Base-by-base conservation (phyloP, 805 yeast genomes). In the Lachancea lanzarotensis region DNA sequence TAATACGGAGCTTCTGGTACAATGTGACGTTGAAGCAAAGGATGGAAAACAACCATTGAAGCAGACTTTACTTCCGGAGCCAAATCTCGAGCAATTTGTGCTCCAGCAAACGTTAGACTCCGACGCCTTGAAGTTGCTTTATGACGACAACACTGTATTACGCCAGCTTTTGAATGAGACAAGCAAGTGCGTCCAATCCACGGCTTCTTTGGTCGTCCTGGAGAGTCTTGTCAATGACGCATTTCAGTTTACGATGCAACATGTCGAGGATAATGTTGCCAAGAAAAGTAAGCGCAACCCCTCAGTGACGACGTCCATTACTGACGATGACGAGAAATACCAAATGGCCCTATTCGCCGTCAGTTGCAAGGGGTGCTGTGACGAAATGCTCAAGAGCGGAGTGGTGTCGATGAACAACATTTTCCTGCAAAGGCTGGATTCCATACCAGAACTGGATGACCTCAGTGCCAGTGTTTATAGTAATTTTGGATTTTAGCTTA, bases 391-490 rank as follows among this genome's bases (percentile, higher is more conserved):
- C 40, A 52, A 53, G 32, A 54, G 54, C 22, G 57, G 57, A n/a
- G 47, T 52, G 3, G 57, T 52, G 6, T 55, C 59, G 7, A 47
- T 48, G 49, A 53, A 53, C 33, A 61, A 60, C 44, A 49, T 51
- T 30, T 54, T 45, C 33, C 34, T 60, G 26, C 47, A 54, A 36
- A 46, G 55, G 16, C 43, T 62, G 12, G 61, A 62, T 38, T 36
- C 57, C 9, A 49, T 59, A 2, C 48, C 51, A 3, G 88, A 81
- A 51, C 72, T 90, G 46, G 95, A 86, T 52, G 96, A 88, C 48
- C 74, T 90, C 53, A 82, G 95, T 66, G 97, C 97, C 3, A 75
- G 88, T 52, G 90, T 90, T 8, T 90, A 90, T 63, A 83, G 95
- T 16, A 88, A 88, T 57, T 86, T 84, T 53, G 57, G 59, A 20